Base-by-base conservation (phyloP, 441 rosid genomes). In the Metrosideros polymorpha region DNA sequence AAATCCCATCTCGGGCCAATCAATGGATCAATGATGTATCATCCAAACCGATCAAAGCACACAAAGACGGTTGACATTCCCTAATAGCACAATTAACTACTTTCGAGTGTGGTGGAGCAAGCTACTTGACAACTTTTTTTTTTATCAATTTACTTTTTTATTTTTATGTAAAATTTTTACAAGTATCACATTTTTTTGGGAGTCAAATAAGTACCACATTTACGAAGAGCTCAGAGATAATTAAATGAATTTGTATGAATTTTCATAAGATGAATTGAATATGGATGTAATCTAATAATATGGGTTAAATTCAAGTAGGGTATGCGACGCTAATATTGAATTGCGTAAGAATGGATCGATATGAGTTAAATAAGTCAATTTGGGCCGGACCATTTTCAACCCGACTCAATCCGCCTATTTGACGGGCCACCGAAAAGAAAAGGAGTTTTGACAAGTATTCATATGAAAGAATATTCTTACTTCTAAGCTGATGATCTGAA, bases 281-380 rank as follows among this genome's bases (percentile, higher is more conserved):
- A 57, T 57, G 19, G 35, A 57, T n/a, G 2, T 13, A 57, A 13
- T n/a, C n/a, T 13, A n/a, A 13, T n/a, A 57, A 14, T 57, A 13
- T n/a, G 24, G 2, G 1, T n/a, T n/a, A 6, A 9, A 57, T n/a
- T 13, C 0, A 4, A 12, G 15, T 27, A 1, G 1, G 27, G 29
- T 6, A 57, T n/a, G 9, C 1, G 0, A 6, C 24, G 15, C 9
- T 30, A n/a, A 57, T 25, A 27, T 56, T 56, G 61, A 25, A 27
- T 56, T 1, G 30, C 12, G 17, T n/a, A 57, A 57, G 12, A 57
- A 13, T 57, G 32, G 13, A 57, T n/a, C 7, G 3, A 57, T 2
- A 50, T 50, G 15, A 1, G 13, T 50, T 50, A 50, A 50, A 50
- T 50, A 6, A 50, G 15, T 50, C 15, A 50, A 50, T 50, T 50